Evolutionary conservation across 805 yeast genomes (phyloP), one percentile per base, ranked within the genome.

Genomic region (Priceomyces fermenticarens): DNA sequence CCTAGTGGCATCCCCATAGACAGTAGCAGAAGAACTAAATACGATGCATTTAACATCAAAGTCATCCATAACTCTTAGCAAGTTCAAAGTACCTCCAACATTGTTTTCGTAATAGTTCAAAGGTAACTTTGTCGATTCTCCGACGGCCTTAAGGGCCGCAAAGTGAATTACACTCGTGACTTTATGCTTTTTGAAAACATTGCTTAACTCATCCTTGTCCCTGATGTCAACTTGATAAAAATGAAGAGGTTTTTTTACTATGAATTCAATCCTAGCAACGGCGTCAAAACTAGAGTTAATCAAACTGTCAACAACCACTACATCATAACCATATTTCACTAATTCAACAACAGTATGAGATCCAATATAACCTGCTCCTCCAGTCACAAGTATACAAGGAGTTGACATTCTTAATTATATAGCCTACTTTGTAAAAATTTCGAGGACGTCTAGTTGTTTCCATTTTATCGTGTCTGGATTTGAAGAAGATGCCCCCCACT

Each of bases 321-420:
- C 88, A 23, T 81, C 73, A 53, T 80, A 75, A 17, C 87, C 88
- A 39, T 76, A 70, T 44, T 75, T 72, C 37, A 81, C 57, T 39
- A 83, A 70, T 51, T 79, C 85, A 36, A 80, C 78, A 12, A 76
- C 86, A 1, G 91, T 83, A 57, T 86, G 93, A 8, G 91, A 83
- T 17, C 93, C 95, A 54, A 87, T 85, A 63, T 86, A 86, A 14
- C 95, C 93, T 20, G 91, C 87, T 36, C 95, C 95, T 34, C 95
- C 95, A 15, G 93, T 85, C 23, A 86, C 90, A 40, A 85, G 67
- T 34, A 83, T 78, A 57, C 68, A 69, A 36, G 45, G 51, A 31
- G 33, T 20, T 20, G 25, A 8, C 25, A 20, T 20, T 8, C 7
- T 20, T 20, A 20, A 20, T 8, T 4, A 20, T 20, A 20, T 5